Evolutionary conservation across 148 eudicot genomes (phyloP).

Genomic region (Arctostaphylos glauca): DNA sequence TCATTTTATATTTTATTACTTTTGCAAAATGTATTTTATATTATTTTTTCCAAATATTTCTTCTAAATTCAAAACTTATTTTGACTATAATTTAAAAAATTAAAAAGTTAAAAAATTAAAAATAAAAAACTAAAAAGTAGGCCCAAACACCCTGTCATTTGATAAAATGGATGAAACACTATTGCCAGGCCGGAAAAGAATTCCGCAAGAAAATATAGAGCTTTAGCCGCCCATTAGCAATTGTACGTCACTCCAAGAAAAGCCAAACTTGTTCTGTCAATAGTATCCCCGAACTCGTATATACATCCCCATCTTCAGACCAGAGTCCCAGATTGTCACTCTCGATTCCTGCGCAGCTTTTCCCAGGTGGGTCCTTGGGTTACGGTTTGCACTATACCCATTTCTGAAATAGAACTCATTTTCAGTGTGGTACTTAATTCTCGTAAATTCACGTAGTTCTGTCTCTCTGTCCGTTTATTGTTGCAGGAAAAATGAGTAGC

Average conservation of each 20-base stretch:
- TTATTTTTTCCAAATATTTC: no score
- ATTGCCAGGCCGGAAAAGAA: background rate
- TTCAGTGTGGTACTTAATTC: background rate
- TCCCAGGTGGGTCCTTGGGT: slow-evolving; percentile 5
- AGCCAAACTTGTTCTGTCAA: background rate
- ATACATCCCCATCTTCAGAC: background rate
- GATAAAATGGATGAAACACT: background rate
- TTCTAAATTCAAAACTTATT: no score
- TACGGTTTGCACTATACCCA: background rate
- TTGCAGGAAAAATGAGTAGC: slow-evolving; percentile 60
- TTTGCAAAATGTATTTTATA: no score
- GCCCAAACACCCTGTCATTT: no score
- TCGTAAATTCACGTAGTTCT: background rate
- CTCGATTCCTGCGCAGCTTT: slow-evolving; percentile 7
- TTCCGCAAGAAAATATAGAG: background rate
- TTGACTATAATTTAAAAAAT: no score
- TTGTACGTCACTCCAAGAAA: background rate
- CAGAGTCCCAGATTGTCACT: background rate
- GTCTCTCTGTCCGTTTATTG: background rate
- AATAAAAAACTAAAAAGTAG: no score
- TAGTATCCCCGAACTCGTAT: background rate
- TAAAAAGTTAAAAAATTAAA: no score
- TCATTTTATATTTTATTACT: no score
- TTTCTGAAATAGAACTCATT: background rate
- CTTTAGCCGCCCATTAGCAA: background rate